Conservation (phyloP, 225 moss, liverwort and hornwort genomes). For the Neckera pumila region DNA sequence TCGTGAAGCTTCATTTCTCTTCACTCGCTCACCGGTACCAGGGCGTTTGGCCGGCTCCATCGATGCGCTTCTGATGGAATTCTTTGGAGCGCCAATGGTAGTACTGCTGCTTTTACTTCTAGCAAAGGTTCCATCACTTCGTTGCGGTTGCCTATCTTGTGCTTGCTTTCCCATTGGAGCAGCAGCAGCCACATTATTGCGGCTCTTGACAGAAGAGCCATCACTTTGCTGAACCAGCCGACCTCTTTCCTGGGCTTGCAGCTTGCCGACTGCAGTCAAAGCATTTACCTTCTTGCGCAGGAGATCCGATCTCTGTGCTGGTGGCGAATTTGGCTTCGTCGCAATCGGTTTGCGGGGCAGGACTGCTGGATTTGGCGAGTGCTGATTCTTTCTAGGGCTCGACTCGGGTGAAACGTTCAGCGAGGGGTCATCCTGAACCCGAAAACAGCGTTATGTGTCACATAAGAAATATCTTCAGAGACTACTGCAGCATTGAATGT, state of each 20-base stretch:
- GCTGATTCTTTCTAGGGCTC: background rate
- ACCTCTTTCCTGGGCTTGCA: conserved; percentile 14
- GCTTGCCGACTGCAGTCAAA: conserved; percentile 4
- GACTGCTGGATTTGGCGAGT: background rate
- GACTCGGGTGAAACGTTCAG: background rate
- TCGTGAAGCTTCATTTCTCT: background rate
- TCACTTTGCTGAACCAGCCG: background rate
- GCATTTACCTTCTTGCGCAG: conserved; percentile 18
- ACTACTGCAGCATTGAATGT: background rate
- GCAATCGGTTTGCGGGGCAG: background rate
- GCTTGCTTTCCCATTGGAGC: background rate
- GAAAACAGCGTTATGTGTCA: background rate
- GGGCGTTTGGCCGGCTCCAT: background rate
- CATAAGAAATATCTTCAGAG: background rate
- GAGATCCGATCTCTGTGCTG: conserved; percentile 12
- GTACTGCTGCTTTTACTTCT: background rate
- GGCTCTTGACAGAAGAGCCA: background rate
- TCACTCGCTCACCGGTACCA: background rate
- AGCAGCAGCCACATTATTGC: background rate
- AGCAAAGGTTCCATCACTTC: background rate
- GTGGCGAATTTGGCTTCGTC: background rate
- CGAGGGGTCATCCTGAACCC: conserved; percentile 3
- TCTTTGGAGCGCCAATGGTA: background rate
- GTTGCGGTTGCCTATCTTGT: background rate
- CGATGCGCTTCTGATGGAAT: background rate